Base-by-base conservation (phyloP, 306 rosid genomes). In the Sicyos edulis region DNA sequence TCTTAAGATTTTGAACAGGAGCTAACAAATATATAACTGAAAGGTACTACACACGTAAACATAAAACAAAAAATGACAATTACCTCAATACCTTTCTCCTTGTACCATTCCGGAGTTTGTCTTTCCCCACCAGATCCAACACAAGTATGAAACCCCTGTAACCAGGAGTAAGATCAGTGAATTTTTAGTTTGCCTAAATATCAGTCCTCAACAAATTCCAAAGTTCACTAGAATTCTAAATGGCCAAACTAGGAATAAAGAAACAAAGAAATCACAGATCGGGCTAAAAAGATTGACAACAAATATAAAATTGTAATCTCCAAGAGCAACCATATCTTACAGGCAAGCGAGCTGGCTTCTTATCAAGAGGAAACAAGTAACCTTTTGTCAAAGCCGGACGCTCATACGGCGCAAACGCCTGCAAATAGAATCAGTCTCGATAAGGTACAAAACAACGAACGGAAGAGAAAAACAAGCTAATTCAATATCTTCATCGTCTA, bases 61-160 rank as follows among this genome's bases (percentile, higher is more conserved):
- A 76, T 49, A 54, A 47, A 50, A 45, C 11, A 50, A 40, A 21
- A 55, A 47, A 70, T 29, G 70, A 64, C 64, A 26, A n/a, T 72
- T 79, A 90, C 98, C 96, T 92, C 96, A 63, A 88, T 87, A 61
- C 98, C 95, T 74, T 90, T 90, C 75, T 88, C 95, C 69, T 84
- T 75, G 77, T 93, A 93, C 98, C 97, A 93, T 44, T 87, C 97
- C 1, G 96, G 92, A 47, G 98, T 86, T 65, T 90, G 98, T 75
- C 96, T 88, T 77, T 93, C 97, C 47, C 98, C 98, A 71, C 97
- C 98, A 16, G 96, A 81, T 82, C 97, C 98, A 86, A 93, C 96
- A 81, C 97, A 93, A 56, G 98, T 90, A 75, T 93, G 95, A 76
- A 93, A 90, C n/a, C 98, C 98, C 98, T 90, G 74, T 11, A 70